Base-by-base conservation (phyloP, 768 basidiomycete genomes). In the Pisolithus microcarpus region DNA sequence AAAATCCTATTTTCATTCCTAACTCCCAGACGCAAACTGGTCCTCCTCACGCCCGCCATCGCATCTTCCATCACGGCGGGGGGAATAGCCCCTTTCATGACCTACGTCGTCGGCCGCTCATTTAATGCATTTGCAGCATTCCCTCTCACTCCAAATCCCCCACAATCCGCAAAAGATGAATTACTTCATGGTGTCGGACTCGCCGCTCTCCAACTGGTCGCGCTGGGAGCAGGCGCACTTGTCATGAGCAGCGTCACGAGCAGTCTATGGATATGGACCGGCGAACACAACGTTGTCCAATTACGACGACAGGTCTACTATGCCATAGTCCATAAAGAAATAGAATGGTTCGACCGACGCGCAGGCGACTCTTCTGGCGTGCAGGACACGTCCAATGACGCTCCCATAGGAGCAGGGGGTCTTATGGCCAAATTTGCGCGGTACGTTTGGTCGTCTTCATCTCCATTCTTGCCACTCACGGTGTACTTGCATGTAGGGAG, bases 401-500 rank as follows among this genome's bases (percentile, higher is more conserved):
- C 78, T 23, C 75, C 80, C 37, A 71, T 84, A 44, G 89, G 90
- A 54, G 91, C 91, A 46, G 91, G 87, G 53, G 93, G 92, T 19
- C 73, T 96, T 40, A 94, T 95, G 92, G 85, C 90, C 49, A 89
- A 91, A 62, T 97, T 96, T 65, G 79, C 87, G 31, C 82, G 82
- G 91, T 90, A 51, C 39, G 65, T 43, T 3, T 11, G 13, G 5
- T 2, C 34, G 4, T 19, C 1, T 28, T 36, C 18, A 31, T 19
- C 38, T 15, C 34, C 39, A 34, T 38, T 18, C 13, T 13, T 0
- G 18, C 2, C 5, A 4, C 10, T 45, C 26, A 56, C 48, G 48
- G 58, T 5, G 40, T 43, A 5, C 57, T 13, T 34, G 52, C 44
- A 51, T 31, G 5, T 60, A 98, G 93, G 56, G 95, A 97, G 69